Conservation (phyloP, 2,329 filamentous ascomycete species). For the Diplodia intermedia region DNA sequence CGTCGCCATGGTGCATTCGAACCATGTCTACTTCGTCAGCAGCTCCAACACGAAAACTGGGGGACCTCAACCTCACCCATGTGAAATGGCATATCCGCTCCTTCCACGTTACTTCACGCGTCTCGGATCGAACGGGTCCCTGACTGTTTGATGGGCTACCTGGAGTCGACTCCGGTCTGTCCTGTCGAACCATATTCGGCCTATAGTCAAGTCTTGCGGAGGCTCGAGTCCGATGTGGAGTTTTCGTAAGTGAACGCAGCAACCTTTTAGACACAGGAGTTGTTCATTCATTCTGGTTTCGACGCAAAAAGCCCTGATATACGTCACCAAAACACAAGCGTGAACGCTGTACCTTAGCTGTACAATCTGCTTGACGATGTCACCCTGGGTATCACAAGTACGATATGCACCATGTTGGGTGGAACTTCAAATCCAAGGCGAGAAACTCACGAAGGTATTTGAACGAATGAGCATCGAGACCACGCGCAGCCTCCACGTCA, state of each 20-base stretch:
- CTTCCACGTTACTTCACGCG: constrained; percentile 1
- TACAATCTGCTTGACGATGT: not conserved
- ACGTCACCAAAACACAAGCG: not conserved
- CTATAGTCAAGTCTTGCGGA: not conserved
- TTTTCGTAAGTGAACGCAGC: not conserved
- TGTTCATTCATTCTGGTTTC: not conserved
- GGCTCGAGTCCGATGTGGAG: not conserved
- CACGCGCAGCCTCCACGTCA: not conserved
- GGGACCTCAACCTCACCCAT: constrained; percentile 38
- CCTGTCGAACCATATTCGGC: not conserved
- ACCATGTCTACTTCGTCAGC: constrained; percentile 64
- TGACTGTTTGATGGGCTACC: not conserved
- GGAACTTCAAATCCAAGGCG: not conserved
- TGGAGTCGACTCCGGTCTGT: not conserved
- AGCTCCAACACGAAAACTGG: too few relatives aligned
- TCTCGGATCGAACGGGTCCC: not conserved
- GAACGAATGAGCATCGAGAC: not conserved
- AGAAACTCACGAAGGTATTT: not conserved
- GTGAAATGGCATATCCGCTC: constrained; percentile 42
- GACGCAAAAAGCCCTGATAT: not conserved
- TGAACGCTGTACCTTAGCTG: not conserved
- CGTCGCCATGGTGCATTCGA: constrained; percentile 76
- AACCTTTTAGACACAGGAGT: not conserved
- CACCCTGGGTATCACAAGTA: not conserved
- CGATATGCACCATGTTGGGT: not conserved